Base-by-base conservation (phyloP, 2,329 filamentous ascomycete genomes). In the Pestalotiopsis sp. region DNA sequence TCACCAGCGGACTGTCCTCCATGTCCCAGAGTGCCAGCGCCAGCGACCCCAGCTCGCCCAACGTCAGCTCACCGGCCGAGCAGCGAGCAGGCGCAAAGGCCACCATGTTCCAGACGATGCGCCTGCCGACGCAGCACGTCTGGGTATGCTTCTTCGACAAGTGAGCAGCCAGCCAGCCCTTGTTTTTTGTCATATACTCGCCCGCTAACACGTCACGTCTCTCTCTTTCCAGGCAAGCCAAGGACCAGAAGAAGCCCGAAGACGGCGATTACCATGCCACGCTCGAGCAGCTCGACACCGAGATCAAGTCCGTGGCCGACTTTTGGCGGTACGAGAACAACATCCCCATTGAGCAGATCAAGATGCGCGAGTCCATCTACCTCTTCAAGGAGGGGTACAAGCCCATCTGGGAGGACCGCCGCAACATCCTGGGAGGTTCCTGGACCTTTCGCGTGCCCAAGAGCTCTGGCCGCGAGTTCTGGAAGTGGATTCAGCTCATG, bases 391-490 rank as follows among this genome's bases (percentile, higher is more conserved):
- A 88, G 70, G 92, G 92, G 44, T 93, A 93, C 79, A 87, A 87
- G 70, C 92, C 92, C 67, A 83, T 94, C 72, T 94, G 92, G 92
- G 92, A 94, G 81, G 95, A 98, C 78, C 88, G 92, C 55, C 90
- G 96, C 74, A 98, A 98, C 80, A 84, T 91, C 68, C 86, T 90
- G 70, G 95, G 95, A 65, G 95, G 95, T 63, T 92, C 92, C 78
- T 98, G 94, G 94, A 97, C 94, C 24, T 97, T 98, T 81, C 90
- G 94, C 64, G 91, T 98, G 58, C 90, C 91, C 71, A 97, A 97
- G 83, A 85, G 84, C 70, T 86, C 87, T 48, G 89, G 88, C 5
- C 87, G 89, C 2, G 91, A 91, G 74, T 92, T 93, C 76, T 98
- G 91, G 93, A 94, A 90, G 73, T 89, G 91, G 77, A 86, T 97